Percentiles rank a stretch among this genome's conserved stretches.
phyloP scores from a whole-genome alignment of 768 basidiomycete species.

The Rhodotorula toruloides region DNA sequence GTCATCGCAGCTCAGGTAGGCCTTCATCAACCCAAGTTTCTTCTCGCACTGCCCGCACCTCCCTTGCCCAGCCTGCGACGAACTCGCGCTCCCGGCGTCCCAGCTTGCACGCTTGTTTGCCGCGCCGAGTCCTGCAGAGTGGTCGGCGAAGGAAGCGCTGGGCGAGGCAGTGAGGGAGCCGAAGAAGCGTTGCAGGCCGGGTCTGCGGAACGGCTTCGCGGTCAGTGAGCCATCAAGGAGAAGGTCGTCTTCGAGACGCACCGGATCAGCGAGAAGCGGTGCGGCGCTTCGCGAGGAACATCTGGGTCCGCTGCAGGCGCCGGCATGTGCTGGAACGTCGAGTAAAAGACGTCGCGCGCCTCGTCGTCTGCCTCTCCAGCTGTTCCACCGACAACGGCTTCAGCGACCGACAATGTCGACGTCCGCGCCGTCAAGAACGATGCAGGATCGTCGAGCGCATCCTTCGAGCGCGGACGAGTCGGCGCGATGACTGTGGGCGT shows the following conservation, averaged over 20 bases:
- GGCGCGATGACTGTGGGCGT: constrained; percentile 11
- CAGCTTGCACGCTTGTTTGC: not conserved
- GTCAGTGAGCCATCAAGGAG: not conserved
- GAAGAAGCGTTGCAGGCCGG: constrained; percentile 51
- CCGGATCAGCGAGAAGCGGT: constrained; percentile 80
- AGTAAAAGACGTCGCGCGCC: constrained; percentile 12
- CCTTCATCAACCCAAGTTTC: constrained; percentile 72
- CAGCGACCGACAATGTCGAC: constrained; percentile 22
- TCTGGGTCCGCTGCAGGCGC: not conserved
- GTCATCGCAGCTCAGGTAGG: constrained; percentile 80
- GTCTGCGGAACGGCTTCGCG: constrained; percentile 44
- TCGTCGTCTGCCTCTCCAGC: constrained; percentile 51
- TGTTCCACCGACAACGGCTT: constrained; percentile 44
- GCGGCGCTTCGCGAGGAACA: constrained; percentile 42
- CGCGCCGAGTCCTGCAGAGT: not conserved
- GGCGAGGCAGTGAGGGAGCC: constrained; percentile 11
- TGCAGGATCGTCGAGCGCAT: constrained; percentile 41
- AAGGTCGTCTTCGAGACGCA: not conserved
- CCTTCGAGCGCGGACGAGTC: constrained; percentile 2
- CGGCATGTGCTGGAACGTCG: constrained; percentile 8
- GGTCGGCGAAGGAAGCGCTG: not conserved
- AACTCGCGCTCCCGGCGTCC: not conserved
- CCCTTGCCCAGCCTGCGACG: not conserved
- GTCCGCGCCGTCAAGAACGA: constrained; percentile 45
- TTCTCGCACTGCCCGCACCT: constrained; percentile 73